Base-by-base conservation (phyloP, 2,329 filamentous ascomycete species). In the Chaetomiaceae sp. region DNA sequence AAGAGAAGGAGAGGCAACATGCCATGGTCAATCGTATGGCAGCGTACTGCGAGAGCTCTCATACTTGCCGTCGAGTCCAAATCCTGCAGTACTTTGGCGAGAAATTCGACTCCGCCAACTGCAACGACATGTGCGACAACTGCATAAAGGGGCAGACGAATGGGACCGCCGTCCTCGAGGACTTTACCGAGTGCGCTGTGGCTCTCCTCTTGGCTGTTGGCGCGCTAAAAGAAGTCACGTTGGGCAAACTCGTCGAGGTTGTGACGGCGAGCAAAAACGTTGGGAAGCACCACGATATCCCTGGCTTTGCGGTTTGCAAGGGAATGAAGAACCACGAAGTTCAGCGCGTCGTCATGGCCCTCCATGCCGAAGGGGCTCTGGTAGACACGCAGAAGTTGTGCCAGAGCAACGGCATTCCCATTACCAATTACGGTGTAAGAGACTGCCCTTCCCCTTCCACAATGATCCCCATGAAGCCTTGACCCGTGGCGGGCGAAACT, bases 51-150 rank as follows among this genome's bases (percentile, higher is more conserved):
- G 89, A 96, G 63, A 96, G 96, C 68, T 80, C 81, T 60, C 84
- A 80, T 48, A 89, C 96, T 60, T 99, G 93, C 65, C 85, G 93
- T 55, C 80, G 93, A 54, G 85, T 87, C 1, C 88, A 95, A 66
- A 85, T 99, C 14, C 80, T 99, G 30, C 81, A 81, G n/a, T 99
- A 99, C 68, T 99, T 99, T 72, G 90, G 86, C 51, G 95, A 99
- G 67, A 75, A 76, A 1, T 99, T 97, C 65, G 72, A 80, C 45
- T 74, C 76, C 33, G 77, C 81, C 12, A 77, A 88, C 45, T 99
- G 93, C 68, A 74, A 82, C 43, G 75, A 79, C 44, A 79, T 77
- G 1, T 99, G 93, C 68, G 95, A 99, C 72, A 97, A 96, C 65
- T 99, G 93, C 74, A 82, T 78, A 57, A 87, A 84, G 3, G 82